Evolutionary conservation across 345 rosid species (phyloP).

Genomic region (Conringia planisiliqua): DNA sequence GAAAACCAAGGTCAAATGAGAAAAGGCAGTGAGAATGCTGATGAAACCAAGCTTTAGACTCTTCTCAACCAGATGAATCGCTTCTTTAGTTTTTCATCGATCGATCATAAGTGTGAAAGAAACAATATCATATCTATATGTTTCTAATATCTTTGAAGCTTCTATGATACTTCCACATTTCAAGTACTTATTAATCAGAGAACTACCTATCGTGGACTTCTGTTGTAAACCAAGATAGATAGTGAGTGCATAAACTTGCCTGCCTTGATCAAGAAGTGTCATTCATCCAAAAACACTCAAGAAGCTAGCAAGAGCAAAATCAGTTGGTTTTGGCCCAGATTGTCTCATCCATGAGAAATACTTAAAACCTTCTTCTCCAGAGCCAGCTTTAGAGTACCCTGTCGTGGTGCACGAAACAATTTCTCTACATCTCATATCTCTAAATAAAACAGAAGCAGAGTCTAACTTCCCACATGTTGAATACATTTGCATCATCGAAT

Average conservation of each 20-base stretch:
- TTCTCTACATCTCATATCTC: slow-evolving; percentile 49
- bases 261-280: slow-evolving; percentile 76
- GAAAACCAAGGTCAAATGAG: slow-evolving; percentile 73
- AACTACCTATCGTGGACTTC: slow-evolving; percentile 43
- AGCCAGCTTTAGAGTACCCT: slow-evolving; percentile 64
- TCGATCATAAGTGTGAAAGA: slow-evolving; percentile 85
- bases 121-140: slow-evolving; percentile 42
- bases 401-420: slow-evolving; percentile 76
- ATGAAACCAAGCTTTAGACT: slow-evolving; percentile 47
- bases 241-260: slow-evolving; percentile 65
- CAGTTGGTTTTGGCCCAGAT: slow-evolving; percentile 64
- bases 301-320: slow-evolving; percentile 68
- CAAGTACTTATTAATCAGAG: slow-evolving; percentile 79
- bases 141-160: slow-evolving; percentile 60
- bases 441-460: slow-evolving; percentile 51
- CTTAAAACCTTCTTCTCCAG: slow-evolving; percentile 55
- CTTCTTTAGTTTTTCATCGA: slow-evolving; percentile 64
- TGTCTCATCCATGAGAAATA: slow-evolving; percentile 73
- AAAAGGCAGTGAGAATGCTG: slow-evolving; percentile 73
- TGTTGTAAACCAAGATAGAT: slow-evolving; percentile 54
- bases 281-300: slow-evolving; percentile 70
- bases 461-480: slow-evolving; percentile 51
- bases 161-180: slow-evolving; percentile 75
- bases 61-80: slow-evolving; percentile 62
- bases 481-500: slow-evolving; percentile 62